Conservation (phyloP, 345 rosid species). For the Firmiana major region DNA sequence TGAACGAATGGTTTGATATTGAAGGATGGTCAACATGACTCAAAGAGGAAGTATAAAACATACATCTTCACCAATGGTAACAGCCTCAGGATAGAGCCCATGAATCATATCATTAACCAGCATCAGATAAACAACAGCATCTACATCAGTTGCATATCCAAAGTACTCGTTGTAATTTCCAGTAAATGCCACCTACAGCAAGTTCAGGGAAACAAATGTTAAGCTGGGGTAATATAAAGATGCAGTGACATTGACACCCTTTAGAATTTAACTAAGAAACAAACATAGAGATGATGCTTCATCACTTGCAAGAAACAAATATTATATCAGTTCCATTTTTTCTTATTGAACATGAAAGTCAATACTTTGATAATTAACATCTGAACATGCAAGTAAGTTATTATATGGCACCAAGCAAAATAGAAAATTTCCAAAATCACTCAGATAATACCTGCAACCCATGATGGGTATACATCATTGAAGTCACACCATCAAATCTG, state of each 20-base stretch:
- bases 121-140: constrained; percentile 89
- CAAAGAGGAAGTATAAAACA: constrained; percentile 3
- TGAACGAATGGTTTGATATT: neutral
- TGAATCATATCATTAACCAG: constrained; percentile 92
- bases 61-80: constrained; percentile 92
- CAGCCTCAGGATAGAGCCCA: constrained; percentile 89
- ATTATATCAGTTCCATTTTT: neutral
- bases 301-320: neutral
- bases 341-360: neutral
- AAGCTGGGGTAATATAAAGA: neutral
- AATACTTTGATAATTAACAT: neutral
- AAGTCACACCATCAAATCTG: constrained; percentile 97
- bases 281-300: neutral
- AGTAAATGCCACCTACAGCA: constrained; percentile 69
- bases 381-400: neutral
- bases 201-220: constrained; percentile 7
- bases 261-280: neutral
- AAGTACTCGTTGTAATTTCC: constrained; percentile 91
- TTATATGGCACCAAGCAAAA: neutral
- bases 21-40: neutral
- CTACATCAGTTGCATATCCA: constrained; percentile 86
- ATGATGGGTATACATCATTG: constrained; percentile 98
- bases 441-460: constrained; percentile 63
- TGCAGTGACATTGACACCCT: neutral
- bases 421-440: constrained; percentile 9